Evolutionary conservation across 257 asterid genomes (phyloP), one percentile per base, ranked within the genome.

Genomic region (Echites panduratus): DNA sequence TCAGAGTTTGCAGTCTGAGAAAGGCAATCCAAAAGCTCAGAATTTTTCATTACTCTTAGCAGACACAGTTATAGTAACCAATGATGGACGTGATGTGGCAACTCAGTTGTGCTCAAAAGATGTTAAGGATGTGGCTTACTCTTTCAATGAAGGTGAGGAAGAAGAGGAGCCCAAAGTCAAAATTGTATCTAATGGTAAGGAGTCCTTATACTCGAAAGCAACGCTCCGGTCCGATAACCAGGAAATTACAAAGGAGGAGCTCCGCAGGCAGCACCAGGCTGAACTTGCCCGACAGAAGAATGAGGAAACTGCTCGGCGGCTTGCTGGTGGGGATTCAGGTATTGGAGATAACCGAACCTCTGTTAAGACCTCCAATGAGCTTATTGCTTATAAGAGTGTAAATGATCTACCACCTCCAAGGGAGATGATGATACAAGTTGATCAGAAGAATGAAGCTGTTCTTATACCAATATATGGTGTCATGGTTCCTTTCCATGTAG

Each of bases 201-300:
- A 84, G 9, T 32, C 59, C 17, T 32, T 82, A 24, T 75, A 62
- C 24, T 85, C 96, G 35, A 90, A 90, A 78, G 90, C 96, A 64
- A 88, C 87, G 0, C 92, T 90, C 11, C 82, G 96, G 11, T 90
- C 96, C 43, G 96, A 84, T 80, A 84, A 86, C 35, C 85, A 84
- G 32, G 96, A 90, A 80, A 49, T 89, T 16, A 82, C 96, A 0
- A 90, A 87, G 81, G 96, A 90, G 77, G 89, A 86, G 68, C 86
- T 82, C 14, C 76, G 96, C 38, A 88, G 80, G 82, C 95, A 85
- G 79, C 92, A 90, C 79, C 96, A 90, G 79, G 93, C 95, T 6
- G 89, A 81, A 75, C 95, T 90, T 73, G 96, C 95, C 11, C 91
- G 87, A 45, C 90, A 80, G 83, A 88, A 85, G 79, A 90, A 85